A percentile compares a stretch with the other conserved stretches of the same genome.
Evolutionary conservation across 2,329 filamentous ascomycete species (phyloP).

Genomic region (Trichoderma breve): DNA sequence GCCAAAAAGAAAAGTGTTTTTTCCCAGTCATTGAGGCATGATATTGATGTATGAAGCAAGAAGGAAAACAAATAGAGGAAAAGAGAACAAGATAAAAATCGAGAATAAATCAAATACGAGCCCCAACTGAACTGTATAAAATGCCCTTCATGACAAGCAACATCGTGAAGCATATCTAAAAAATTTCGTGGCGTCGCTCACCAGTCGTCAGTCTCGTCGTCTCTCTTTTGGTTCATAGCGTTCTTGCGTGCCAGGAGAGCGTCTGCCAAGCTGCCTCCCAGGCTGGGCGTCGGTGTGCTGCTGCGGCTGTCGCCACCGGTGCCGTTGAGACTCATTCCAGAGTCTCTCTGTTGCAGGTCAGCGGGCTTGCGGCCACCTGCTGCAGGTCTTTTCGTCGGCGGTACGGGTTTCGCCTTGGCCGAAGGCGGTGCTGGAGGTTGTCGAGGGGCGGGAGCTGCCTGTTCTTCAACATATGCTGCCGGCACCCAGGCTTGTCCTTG

Average conservation of each 20-base stretch:
- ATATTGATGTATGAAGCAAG: background rate
- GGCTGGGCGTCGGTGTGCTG: conserved; percentile 67
- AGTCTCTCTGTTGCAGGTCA: conserved; percentile 69
- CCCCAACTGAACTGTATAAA: conserved; percentile 16
- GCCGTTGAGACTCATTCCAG: conserved; percentile 60
- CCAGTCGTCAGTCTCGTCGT: conserved; percentile 70
- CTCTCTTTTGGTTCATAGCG: conserved; percentile 65
- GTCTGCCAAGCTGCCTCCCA: conserved; percentile 73
- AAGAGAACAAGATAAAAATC: background rate
- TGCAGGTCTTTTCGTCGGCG: conserved; percentile 76
- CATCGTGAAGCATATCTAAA: conserved; percentile 5
- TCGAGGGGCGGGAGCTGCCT: conserved; percentile 65
- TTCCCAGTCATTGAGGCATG: conserved; percentile 14
- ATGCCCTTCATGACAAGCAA: conserved; percentile 17
- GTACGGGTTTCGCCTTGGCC: conserved; percentile 62
- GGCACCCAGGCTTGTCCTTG: conserved; percentile 87
- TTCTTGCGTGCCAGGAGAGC: conserved; percentile 74
- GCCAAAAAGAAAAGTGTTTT: background rate
- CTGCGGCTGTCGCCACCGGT: conserved; percentile 60
- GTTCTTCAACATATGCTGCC: conserved; percentile 89
- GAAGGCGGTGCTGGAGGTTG: conserved; percentile 69
- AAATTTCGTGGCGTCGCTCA: conserved; percentile 32
- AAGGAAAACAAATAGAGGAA: background rate
- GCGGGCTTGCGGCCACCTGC: conserved; percentile 66
- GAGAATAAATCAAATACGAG: conserved; percentile 19